Base-by-base conservation (phyloP, 495 filamentous ascomycete species). In the Neurospora cerealis region DNA sequence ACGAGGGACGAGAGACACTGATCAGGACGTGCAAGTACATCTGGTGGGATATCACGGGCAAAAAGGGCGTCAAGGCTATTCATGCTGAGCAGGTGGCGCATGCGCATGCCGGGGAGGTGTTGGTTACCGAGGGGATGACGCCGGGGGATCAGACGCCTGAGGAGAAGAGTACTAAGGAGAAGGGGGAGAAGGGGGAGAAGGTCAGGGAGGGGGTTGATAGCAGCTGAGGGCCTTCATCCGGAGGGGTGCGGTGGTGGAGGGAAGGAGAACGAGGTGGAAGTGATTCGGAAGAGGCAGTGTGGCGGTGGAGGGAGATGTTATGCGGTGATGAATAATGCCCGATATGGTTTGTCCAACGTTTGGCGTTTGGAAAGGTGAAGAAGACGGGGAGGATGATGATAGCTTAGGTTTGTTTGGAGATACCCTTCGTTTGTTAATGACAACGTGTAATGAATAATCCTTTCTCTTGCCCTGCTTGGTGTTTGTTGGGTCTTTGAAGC, bases 1-100 rank as follows among this genome's bases (percentile, higher is more conserved):
- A 87, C 80, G 93, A 97, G 77, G 93, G 94, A 0, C 82, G 94
- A 15, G 79, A 87, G 74, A 94, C 90, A 21, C 91, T 95, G 72
- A 77, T 76, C 2, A 83, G 87, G 39, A 93, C 92, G 1, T 82
- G 88, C 74, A 89, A 88, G 80, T 83, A 86, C 71, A 93, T 97
- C 75, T 86, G 81, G 39, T 77, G 88, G 69, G 95, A 98, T 81
- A 73, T 93, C 10, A 87, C 86, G 8, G 94, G 94, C 0, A 89
- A 83, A 81, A 86, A 82, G 73, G 81, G 81, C 39, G 75, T 80
- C 38, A 84, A 78, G 75, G 77, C 79, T 3, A 81, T 84, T 42
- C 83, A 83, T 10, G 81, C 81, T 1, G 79, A 80, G 37, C 72
- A 80, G 36, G 73, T 74, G 2, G 70, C 9, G 41, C 17, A 13